Conservation (phyloP, 768 basidiomycete species). For the Mycena galopus region DNA sequence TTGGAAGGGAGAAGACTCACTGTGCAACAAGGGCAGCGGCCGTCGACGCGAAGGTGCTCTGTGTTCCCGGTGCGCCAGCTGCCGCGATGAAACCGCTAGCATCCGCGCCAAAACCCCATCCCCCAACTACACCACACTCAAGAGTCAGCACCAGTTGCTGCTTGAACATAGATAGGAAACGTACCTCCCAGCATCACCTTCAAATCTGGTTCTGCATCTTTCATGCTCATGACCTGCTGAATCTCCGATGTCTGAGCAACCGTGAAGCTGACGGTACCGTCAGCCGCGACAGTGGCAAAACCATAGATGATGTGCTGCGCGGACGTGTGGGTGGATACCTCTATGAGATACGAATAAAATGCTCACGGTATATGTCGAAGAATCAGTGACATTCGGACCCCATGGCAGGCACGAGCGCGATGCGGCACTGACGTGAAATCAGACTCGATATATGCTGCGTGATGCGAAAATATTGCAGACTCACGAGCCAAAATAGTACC, state of each 20-base stretch:
- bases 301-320: not conserved
- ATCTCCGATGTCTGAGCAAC: not conserved
- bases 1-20: not conserved
- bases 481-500: too few relatives aligned
- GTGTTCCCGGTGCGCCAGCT: not conserved
- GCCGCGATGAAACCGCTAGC: not conserved
- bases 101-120: not conserved
- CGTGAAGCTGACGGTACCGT: not conserved
- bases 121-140: not conserved
- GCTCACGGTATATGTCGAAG: not conserved
- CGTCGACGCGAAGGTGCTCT: not conserved
- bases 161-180: not conserved
- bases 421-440: not conserved
- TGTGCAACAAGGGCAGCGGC: not conserved
- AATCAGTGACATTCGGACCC: not conserved
- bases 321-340: not conserved
- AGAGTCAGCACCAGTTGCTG: not conserved
- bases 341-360: not conserved
- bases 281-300: not conserved
- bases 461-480: too few relatives aligned
- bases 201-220: not conserved
- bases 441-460: too few relatives aligned
- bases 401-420: not conserved
- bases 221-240: not conserved
- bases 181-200: not conserved